Conservation (phyloP, 2,329 filamentous ascomycete species). For the Aspergillus sp. region DNA sequence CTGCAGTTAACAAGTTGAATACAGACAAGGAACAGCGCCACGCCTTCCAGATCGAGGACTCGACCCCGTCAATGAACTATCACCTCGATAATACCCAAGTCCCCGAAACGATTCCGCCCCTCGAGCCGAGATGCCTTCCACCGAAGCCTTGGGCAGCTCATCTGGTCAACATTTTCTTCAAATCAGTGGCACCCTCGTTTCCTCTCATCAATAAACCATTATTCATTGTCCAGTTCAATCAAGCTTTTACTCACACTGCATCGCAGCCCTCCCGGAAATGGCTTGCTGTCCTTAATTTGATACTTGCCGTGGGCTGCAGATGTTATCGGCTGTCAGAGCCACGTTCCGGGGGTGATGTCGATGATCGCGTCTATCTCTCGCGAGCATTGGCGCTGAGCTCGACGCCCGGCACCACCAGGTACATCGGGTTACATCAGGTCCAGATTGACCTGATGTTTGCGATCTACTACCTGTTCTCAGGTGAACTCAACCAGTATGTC, state of each 20-base stretch:
- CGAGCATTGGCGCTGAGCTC: not conserved
- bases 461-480: not conserved
- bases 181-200: not conserved
- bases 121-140: not conserved
- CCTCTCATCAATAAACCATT: not conserved
- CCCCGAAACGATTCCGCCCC: not conserved
- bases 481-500: constrained; percentile 1
- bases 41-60: not conserved
- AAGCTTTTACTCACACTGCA: not conserved
- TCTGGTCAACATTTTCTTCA: not conserved
- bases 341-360: not conserved
- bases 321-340: constrained; percentile 32
- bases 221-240: not conserved
- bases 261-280: constrained; percentile 38
- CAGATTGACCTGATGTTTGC: not conserved
- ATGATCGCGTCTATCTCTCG: not conserved
- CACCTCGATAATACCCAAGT: not conserved
- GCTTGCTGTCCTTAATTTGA: constrained; percentile 47
- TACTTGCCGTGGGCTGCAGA: constrained; percentile 46
- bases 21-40: not conserved
- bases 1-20: not conserved
- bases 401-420: not conserved
- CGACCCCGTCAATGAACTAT: not conserved
- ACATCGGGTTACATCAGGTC: not conserved
- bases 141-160: not conserved